Base-by-base conservation (phyloP, 345 rosid species). In the Populus davidiana region DNA sequence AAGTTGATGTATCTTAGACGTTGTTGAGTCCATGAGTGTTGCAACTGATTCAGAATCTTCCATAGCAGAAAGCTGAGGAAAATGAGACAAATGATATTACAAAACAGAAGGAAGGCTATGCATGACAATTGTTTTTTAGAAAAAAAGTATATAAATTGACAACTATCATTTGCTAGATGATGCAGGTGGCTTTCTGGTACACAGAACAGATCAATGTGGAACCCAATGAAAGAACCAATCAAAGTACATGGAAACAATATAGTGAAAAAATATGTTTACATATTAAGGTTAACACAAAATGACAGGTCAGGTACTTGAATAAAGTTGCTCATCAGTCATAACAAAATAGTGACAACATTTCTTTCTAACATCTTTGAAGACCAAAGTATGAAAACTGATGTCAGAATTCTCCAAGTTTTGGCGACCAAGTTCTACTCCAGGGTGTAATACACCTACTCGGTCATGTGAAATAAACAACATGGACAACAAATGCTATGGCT, bases 1-100 rank as follows among this genome's bases (percentile, higher is more conserved):
- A 87, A 96, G 99, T 85, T 96, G 98, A 74, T 90, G 94, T 81
- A 96, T 96, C 91, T 92, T 96, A 38, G 94, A 91, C 47, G 89
- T 80, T 16, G 99, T 90, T 13, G 97, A 91, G 81, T 88, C 97
- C 69, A 96, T 91, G 39, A 96, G 95, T 29, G 84, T 85, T 64
- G 90, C 93, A 84, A 90, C 97, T 43, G 95, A 90, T 54, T 67
- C 84, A 13, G 89, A 79, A 84, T 85, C 90, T 82, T 96, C 98
- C 99, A 96, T 96, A 67, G 78, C 62, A 35, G 79, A 79, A 78
- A 79, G 41, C 94, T 87, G 82, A 72, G 72, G 25, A 70, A 31
- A 69, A 39, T 21, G 21, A 25, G 43, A 62, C 5, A 47, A 69
- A 73, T 38, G 13, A 65, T 64, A 29, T 35, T 49, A 63, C 9